A percentile compares a stretch with the other conserved stretches of the same genome.
These are phyloP conservation scores for Pichia sp. DNA, from an alignment of 1,139 yeast species.

Conservation along the genomic window DNA sequence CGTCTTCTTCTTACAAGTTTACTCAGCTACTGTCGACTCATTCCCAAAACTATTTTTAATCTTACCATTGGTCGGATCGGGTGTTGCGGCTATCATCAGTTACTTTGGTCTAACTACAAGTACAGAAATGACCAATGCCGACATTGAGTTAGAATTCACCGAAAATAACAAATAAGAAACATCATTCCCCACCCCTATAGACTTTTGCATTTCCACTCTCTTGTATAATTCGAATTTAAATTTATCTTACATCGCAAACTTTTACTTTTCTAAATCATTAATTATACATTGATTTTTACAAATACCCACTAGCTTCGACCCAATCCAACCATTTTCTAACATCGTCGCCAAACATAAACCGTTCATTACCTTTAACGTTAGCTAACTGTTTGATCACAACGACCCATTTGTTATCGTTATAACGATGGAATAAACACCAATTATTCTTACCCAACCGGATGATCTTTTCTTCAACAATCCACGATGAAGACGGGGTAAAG, in stretches of 20 bases:
- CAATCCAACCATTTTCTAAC: slow-evolving; percentile 11
- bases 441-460: slow-evolving; percentile 26
- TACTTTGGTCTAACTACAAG: background rate
- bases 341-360: slow-evolving; percentile 7
- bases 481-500: slow-evolving; percentile 4
- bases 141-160: background rate
- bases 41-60: slow-evolving; percentile 1
- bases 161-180: no score
- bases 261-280: no score
- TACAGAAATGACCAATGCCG: background rate
- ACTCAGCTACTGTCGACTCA: background rate
- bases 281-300: background rate
- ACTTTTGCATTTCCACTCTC: no score
- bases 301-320: slow-evolving; percentile 9
- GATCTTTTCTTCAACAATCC: slow-evolving; percentile 20
- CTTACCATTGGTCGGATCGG: background rate
- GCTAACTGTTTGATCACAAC: slow-evolving; percentile 23
- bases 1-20: background rate
- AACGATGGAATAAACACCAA: slow-evolving; percentile 27
- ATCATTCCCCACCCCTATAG: no score
- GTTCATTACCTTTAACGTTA: background rate
- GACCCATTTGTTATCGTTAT: slow-evolving; percentile 16
- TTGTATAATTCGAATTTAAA: no score
- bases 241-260: no score
- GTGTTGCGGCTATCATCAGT: background rate